Conservation (phyloP, 768 basidiomycete genomes). For the Tylopilus cervinicoccineus region DNA sequence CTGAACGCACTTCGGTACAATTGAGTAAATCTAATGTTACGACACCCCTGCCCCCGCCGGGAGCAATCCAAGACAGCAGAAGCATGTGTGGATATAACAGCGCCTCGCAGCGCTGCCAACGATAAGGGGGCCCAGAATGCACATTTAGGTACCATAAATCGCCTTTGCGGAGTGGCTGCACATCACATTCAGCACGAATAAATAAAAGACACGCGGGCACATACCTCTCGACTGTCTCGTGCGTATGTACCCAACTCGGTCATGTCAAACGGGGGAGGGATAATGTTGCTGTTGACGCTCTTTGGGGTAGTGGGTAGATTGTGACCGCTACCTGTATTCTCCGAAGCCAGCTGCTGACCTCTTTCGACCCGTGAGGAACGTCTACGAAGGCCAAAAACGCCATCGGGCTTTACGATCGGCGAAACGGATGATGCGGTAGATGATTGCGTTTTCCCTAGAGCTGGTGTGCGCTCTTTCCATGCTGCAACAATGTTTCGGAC, state of each 20-base stretch:
- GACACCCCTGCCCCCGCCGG: constrained; percentile 77
- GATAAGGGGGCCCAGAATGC: constrained; percentile 72
- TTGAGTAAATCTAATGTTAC: constrained; percentile 85
- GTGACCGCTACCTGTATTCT: constrained; percentile 4
- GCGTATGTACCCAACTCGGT: constrained; percentile 42
- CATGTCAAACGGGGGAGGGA: constrained; percentile 46
- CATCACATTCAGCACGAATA: constrained; percentile 7
- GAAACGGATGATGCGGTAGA: constrained; percentile 39
- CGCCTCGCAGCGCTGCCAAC: constrained; percentile 80
- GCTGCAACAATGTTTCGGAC: constrained; percentile 75
- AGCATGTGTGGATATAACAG: constrained; percentile 81
- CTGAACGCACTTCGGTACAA: constrained; percentile 81
- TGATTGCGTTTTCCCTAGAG: constrained; percentile 33
- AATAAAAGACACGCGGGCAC: constrained; percentile 3
- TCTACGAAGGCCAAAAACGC: constrained; percentile 34
- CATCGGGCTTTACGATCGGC: constrained; percentile 27
- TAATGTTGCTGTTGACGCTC: constrained; percentile 30
- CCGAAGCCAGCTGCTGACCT: constrained; percentile 11
- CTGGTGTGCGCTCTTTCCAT: constrained; percentile 75
- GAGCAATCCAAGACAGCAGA: constrained; percentile 82
- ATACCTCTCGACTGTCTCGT: constrained; percentile 42
- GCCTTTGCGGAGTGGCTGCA: constrained; percentile 83
- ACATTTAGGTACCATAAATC: constrained; percentile 91
- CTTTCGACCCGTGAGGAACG: constrained; percentile 27
- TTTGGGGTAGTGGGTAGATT: constrained; percentile 24